Conservation (phyloP, 148 eudicot genomes). For the Bassia scoparia region DNA sequence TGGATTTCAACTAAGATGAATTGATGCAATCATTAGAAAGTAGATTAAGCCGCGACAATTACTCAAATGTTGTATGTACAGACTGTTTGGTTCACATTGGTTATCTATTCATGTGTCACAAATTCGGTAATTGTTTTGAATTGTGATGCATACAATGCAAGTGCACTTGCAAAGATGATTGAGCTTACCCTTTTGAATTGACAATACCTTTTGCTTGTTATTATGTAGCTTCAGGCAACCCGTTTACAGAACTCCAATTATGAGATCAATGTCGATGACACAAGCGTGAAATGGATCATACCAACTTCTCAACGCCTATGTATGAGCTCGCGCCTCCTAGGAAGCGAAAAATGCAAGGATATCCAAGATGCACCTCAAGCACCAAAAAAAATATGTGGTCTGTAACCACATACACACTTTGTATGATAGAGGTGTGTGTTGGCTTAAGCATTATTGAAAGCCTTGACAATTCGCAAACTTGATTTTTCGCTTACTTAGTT, state of each 20-base stretch:
- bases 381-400: slow-evolving; percentile 48
- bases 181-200: neutral
- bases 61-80: no score
- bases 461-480: neutral
- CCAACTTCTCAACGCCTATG: slow-evolving; percentile 40
- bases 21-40: no score
- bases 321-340: slow-evolving; percentile 36
- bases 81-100: no score
- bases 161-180: neutral
- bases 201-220: neutral
- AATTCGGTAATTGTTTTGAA: neutral
- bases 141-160: neutral
- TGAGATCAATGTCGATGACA: slow-evolving; percentile 44
- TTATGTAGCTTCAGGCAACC: slow-evolving; percentile 40
- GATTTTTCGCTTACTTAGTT: neutral
- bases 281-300: slow-evolving; percentile 29
- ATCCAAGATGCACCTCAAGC: slow-evolving; percentile 30
- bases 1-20: neutral
- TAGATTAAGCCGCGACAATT: no score
- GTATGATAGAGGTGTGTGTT: slow-evolving; percentile 37
- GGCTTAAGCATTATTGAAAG: neutral
- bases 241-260: slow-evolving; percentile 34
- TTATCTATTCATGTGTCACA: no score
- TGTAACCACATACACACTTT: slow-evolving; percentile 25
- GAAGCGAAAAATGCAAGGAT: slow-evolving; percentile 51